Conservation (phyloP, 148 eudicot genomes). For the Simmondsia chinensis region DNA sequence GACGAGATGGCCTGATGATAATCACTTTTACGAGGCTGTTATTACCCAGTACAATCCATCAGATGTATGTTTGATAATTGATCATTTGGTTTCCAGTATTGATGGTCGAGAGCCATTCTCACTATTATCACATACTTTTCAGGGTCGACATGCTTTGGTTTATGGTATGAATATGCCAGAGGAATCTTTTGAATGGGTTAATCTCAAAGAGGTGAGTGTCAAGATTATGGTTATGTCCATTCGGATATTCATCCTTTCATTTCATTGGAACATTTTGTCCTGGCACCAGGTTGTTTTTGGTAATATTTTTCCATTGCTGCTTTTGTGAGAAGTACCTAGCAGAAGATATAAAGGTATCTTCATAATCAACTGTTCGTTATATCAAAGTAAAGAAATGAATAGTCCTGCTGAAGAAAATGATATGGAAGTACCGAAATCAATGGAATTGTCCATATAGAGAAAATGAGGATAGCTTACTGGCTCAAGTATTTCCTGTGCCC, state of each 20-base stretch:
- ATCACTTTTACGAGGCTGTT: conserved; percentile 82
- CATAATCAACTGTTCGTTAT: too few species aligned
- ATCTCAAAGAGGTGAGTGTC: conserved; percentile 59
- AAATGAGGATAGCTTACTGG: too few species aligned
- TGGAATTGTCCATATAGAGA: too few species aligned
- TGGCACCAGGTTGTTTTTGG: too few species aligned
- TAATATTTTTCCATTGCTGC: too few species aligned
- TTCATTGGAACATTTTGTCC: not conserved
- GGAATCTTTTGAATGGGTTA: conserved; percentile 91
- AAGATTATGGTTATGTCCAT: not conserved
- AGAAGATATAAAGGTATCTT: too few species aligned
- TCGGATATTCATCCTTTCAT: too few species aligned
- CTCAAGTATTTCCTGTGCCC: too few species aligned
- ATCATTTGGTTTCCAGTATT: conserved; percentile 6
- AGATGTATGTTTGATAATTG: conserved; percentile 42
- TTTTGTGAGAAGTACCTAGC: too few species aligned
- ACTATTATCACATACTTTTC: conserved; percentile 17
- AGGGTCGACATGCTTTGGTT: conserved; percentile 86
- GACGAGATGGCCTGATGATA: conserved; percentile 93
- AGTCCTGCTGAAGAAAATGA: too few species aligned
- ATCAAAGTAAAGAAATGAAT: too few species aligned
- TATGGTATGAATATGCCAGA: conserved; percentile 58
- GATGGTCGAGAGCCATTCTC: conserved; percentile 7
- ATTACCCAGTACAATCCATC: conserved; percentile 60
- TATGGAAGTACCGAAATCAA: too few species aligned